Base-by-base conservation (phyloP, 2,329 filamentous ascomycete genomes). In the Nannizzia gypsea region DNA sequence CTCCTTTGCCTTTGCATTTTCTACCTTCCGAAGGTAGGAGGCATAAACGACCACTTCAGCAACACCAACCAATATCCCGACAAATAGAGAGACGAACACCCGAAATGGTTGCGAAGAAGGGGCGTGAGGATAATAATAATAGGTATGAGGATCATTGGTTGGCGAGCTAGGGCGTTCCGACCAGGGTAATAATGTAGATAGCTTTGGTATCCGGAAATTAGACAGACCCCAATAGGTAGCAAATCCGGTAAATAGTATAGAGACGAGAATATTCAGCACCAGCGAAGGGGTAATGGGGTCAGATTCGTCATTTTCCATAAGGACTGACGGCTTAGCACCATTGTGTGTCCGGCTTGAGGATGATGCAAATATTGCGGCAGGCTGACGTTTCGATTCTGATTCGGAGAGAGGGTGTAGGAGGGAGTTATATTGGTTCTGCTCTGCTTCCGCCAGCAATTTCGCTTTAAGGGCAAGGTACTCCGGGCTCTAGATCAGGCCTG, bases 401-500 rank as follows among this genome's bases (percentile, higher is more conserved):
- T 76, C 71, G 0, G 79, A 72, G 1, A 76, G 73, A 1, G 85
- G 83, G 63, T 86, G 84, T 57, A 87, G 75, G 85, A 97, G 90
- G 69, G 86, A 84, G 65, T 89, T 82, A 77, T 97, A 99, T 58
- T 83, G 81, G 63, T 87, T 83, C 65, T 85, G 82, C 77, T 97
- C 91, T 75, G 92, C 87, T 67, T 93, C 85, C 62, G 81, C 83
- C 63, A 90, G 89, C 20, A 99, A 83, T 15, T 86, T 84, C 24
- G 85, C 84, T 90, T 97, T 97, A 1, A 96, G 78, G 5, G 86
- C 87, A 71, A 89, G 88, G 76, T 92, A 97, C 74, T 95, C 87
- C 6, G 84, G 77, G 0, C 86, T 87, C 84, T 95, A 69, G 6
- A n/a, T 22, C n/a, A 63, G 9, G 38, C 61, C 44, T 67, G 62